Base-by-base conservation (phyloP, 306 rosid species). In the Abrus pulchellus region DNA sequence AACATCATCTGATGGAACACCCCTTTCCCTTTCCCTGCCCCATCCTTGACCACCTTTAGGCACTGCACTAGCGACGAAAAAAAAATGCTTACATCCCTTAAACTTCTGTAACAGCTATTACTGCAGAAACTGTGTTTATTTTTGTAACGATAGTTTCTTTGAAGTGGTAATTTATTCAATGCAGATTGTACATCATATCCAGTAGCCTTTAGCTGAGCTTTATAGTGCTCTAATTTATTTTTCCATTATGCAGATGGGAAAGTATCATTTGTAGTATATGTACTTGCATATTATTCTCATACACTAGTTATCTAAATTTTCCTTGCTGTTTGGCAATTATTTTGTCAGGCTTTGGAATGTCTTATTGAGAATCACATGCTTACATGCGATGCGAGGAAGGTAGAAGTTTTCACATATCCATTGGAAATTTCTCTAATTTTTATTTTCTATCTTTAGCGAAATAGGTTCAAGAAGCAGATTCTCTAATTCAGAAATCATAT, bases 311-410 rank as follows among this genome's bases (percentile, higher is more conserved):
- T 68, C 72, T 83, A 49, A 72, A 74, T 80, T 69, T 56, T 70
- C 36, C 76, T 83, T 72, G 71, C 44, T 43, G 54, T 78, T 55
- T 83, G 69, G 27, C 53, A 67, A 67, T 47, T 73, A 84, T 49
- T 72, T 67, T 86, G 72, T 82, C 85, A 95, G 99, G 99, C 99
- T 62, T 82, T 95, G 93, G 99, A 95, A 85, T 90, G 98, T 81
- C 98, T 95, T 36, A 72, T 93, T 85, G 94, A 95, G 75, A 95
- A 94, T 87, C 98, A 95, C 89, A 93, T 93, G 99, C 98, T 93
- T 76, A 89, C 98, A 38, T 89, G 89, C n/a, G n/a, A n/a, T n/a
- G n/a, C 3, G 93, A 93, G 77, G 99, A 95, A 88, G 99, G 99
- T 93, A 78, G 74, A 50, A 14, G 44, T 63, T 85, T 50, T 66